Conservation (phyloP, 2,329 filamentous ascomycete species). For the Cordyceps pruinosa region DNA sequence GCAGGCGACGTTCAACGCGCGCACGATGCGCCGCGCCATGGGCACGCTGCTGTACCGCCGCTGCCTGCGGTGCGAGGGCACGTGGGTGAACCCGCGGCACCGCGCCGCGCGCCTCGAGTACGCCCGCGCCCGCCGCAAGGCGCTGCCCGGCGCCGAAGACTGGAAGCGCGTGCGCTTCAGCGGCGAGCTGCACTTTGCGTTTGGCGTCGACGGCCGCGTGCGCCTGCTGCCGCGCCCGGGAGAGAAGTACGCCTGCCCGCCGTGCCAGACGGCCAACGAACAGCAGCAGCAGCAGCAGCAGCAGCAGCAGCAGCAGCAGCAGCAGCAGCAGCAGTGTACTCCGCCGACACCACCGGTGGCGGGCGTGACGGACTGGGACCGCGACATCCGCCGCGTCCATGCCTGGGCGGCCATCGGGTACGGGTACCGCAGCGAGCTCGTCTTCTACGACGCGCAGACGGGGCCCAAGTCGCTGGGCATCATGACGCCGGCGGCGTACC, state of each 20-base stretch:
- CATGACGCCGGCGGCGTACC: slow-evolving; percentile 30
- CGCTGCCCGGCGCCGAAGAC: slow-evolving; percentile 24
- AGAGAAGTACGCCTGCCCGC: slow-evolving; percentile 25
- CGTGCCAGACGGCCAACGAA: slow-evolving; percentile 16
- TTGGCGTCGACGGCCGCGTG: slow-evolving; percentile 31
- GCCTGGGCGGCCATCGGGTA: slow-evolving; percentile 30
- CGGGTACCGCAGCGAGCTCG: slow-evolving; percentile 31
- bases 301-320: not conserved
- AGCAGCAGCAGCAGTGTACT: no score
- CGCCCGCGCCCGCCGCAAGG: slow-evolving; percentile 27
- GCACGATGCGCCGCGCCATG: slow-evolving; percentile 32
- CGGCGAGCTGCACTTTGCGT: slow-evolving; percentile 32
- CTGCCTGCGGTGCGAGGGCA: slow-evolving; percentile 26
- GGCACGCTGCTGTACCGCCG: slow-evolving; percentile 30
- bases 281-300: slow-evolving; percentile 3
- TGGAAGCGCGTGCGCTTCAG: slow-evolving; percentile 31
- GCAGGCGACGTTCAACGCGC: slow-evolving; percentile 25
- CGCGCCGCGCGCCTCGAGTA: slow-evolving; percentile 29
- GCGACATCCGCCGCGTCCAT: slow-evolving; percentile 28
- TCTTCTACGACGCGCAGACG: slow-evolving; percentile 32
- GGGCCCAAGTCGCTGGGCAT: slow-evolving; percentile 25
- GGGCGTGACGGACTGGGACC: slow-evolving; percentile 24
- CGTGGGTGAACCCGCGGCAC: slow-evolving; percentile 24
- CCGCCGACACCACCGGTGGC: slow-evolving; percentile 5
- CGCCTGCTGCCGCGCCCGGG: slow-evolving; percentile 28